Evolutionary conservation across 2,329 filamentous ascomycete species (phyloP).

Genomic region (Fusarium goolgardi): DNA sequence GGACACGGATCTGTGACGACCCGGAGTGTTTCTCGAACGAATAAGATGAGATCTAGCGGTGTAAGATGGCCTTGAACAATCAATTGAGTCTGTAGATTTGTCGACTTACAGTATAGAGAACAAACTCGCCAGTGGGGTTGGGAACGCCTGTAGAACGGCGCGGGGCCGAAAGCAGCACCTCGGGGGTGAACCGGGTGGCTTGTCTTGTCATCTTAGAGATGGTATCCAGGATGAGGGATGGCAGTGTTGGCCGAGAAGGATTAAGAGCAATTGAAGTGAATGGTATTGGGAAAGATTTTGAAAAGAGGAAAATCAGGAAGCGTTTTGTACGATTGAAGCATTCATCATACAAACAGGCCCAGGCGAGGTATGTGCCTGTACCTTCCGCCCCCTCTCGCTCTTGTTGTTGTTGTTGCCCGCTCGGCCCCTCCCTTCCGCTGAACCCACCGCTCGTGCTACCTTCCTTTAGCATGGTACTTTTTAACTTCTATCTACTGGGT

Average conservation of each 20-base stretch:
- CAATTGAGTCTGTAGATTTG: conserved; percentile 12
- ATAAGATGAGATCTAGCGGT: conserved; percentile 72
- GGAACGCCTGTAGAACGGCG: conserved; percentile 76
- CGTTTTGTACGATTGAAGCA: conserved; percentile 30
- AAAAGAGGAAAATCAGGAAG: conserved; percentile 21
- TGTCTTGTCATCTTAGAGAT: conserved; percentile 72
- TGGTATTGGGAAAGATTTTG: neutral
- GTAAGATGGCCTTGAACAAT: neutral
- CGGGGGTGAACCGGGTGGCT: conserved; percentile 77
- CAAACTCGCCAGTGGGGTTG: conserved; percentile 72
- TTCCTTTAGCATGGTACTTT: conserved; percentile 14
- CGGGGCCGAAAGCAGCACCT: conserved; percentile 80
- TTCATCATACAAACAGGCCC: conserved; percentile 30
- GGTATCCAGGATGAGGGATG: neutral
- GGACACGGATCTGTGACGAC: conserved; percentile 73
- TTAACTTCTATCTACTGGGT: neutral
- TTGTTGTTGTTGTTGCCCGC: conserved; percentile 18
- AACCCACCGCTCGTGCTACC: conserved; percentile 28
- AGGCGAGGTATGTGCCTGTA: neutral
- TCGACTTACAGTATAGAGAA: conserved; percentile 70
- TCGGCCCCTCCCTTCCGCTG: conserved; percentile 40
- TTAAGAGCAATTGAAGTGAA: neutral
- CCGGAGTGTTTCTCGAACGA: conserved; percentile 81
- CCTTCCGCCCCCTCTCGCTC: conserved; percentile 30
- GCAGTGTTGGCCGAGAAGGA: neutral